Evolutionary conservation across 2,329 filamentous ascomycete genomes (phyloP), one percentile per base, ranked within the genome.

Genomic region (Pyrenophora tritici-repentis): DNA sequence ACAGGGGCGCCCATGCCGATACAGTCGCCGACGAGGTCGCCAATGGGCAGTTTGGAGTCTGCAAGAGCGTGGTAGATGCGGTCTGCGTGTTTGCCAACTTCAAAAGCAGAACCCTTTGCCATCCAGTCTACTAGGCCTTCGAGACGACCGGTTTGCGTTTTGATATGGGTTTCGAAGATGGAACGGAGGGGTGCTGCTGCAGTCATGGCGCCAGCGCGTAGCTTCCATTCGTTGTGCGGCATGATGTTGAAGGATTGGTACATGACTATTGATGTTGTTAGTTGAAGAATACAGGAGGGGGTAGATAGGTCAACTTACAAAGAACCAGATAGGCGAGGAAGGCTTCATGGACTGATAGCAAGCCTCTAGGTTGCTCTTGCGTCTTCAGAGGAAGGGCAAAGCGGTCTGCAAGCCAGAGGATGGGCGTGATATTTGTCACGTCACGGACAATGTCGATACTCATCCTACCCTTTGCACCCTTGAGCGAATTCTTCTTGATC

Each of bases 301-400:
- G 4, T 18, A 13, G n/a, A 32, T 7, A 18, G 18, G 6, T 18
- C 6, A 17, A 37, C 50, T 49, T 49, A 53, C 50, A 90, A 41
- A 91, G 82, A 8, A 85, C 79, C 0, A 86, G 79, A 16, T 91
- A 79, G 0, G 86, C 71, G 2, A 70, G 74, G 61, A 81, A 82
- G 0, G 77, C 70, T 53, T 82, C 76, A 10, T 78, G 71, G 13
- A 78, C 60, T 1, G 77, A 74, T 14, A 82, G 38, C 6, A 82
- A 44, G 2, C 87, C 87, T 58, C 79, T 82, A 2, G 84, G 82
- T 42, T 84, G 82, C 9, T 83, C 76, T 2, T 72, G 68, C 0
- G 83, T 86, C 75, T 89, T 89, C 33, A 91, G 75, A 0, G 88
- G 86, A 3, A 90, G 75, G 41, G 84, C 83, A 66, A 89, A 88